phyloP scores from a whole-genome alignment of 2,329 filamentous ascomycete species.

The Ophiostoma novo-ulmi region DNA sequence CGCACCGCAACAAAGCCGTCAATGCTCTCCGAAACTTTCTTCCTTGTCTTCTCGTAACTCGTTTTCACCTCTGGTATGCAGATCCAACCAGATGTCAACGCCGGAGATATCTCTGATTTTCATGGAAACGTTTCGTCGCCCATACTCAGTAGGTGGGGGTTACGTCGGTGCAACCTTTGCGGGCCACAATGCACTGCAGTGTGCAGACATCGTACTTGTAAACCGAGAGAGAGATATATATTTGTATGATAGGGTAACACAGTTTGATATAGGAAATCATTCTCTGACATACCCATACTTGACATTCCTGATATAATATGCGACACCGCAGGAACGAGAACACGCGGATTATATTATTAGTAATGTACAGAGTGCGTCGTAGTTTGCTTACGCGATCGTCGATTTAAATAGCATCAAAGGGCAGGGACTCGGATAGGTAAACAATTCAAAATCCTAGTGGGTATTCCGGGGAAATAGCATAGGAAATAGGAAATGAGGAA shows the following conservation, averaged over 20 bases:
- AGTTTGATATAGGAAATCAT: not conserved
- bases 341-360: not conserved
- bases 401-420: not conserved
- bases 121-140: not conserved
- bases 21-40: not conserved
- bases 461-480: not conserved
- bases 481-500: not conserved
- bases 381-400: not conserved
- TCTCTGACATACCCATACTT: not conserved
- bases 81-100: not conserved
- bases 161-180: not conserved
- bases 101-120: conserved; percentile 4
- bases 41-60: not conserved
- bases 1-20: not conserved
- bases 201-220: not conserved
- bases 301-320: too few relatives aligned
- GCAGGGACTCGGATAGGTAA: not conserved
- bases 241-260: conserved; percentile 3
- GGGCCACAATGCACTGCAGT: not conserved
- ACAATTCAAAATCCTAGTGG: not conserved
- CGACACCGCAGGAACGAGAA: conserved; percentile 2
- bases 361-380: not conserved
- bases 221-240: conserved; percentile 6
- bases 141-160: conserved; percentile 15
- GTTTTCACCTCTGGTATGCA: not conserved